Evolutionary conservation across 2,329 filamentous ascomycete genomes (phyloP).

Genomic region (Nothopassalora personata): DNA sequence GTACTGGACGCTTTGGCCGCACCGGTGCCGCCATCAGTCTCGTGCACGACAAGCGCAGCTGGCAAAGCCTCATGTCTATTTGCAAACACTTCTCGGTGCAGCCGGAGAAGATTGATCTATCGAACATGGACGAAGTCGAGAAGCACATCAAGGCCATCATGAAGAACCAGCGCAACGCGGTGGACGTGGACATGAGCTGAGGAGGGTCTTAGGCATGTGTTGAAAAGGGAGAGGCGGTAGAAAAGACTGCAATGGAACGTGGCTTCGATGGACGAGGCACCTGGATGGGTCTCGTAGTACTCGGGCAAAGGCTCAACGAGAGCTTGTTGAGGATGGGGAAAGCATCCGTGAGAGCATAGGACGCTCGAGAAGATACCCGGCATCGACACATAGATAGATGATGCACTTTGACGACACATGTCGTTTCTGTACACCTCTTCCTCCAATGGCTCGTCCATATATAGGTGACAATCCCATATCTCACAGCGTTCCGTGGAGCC

Average conservation of each 20-base stretch:
- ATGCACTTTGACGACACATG: background rate
- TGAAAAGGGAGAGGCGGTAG: background rate
- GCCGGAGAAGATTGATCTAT: slow-evolving; percentile 72
- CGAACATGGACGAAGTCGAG: slow-evolving; percentile 89
- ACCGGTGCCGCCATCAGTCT: slow-evolving; percentile 95
- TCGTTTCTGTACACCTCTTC: background rate
- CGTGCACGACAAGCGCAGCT: slow-evolving; percentile 80
- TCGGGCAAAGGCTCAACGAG: background rate
- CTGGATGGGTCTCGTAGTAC: background rate
- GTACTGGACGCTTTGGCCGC: slow-evolving; percentile 92
- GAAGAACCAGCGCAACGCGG: slow-evolving; percentile 47
- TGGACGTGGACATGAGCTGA: slow-evolving; percentile 15
- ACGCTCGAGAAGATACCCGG: background rate
- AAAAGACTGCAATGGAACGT: background rate
- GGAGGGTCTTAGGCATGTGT: background rate
- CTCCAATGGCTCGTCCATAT: background rate
- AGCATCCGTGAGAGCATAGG: background rate
- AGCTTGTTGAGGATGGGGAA: background rate
- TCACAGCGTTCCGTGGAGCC: too few relatives aligned
- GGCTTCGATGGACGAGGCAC: background rate
- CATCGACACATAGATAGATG: background rate
- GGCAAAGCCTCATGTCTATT: slow-evolving; percentile 72
- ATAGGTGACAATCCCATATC: background rate
- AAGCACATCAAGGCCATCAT: slow-evolving; percentile 74
- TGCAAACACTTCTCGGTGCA: slow-evolving; percentile 73